A percentile compares a stretch with the other conserved stretches of the same genome.
Evolutionary conservation across 495 filamentous ascomycete species (phyloP).

Genomic region (Aspergillus olivimuriae): DNA sequence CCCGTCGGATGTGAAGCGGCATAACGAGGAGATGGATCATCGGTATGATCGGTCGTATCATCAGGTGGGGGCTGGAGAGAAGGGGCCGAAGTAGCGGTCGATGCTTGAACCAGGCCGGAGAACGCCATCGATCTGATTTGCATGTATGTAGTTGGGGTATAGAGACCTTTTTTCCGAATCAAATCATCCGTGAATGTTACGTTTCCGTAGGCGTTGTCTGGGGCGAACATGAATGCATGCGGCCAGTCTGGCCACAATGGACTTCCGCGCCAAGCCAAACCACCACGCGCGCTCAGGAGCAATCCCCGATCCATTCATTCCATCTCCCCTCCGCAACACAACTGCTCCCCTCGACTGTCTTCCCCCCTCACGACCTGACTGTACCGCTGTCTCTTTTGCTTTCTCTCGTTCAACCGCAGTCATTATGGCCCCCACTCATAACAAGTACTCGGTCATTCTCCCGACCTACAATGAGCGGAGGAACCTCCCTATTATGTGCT

Average conservation of each 20-base stretch:
- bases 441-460: constrained; percentile 95
- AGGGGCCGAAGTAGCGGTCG: constrained; percentile 22
- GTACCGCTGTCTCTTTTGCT: background rate
- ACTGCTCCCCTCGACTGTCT: too few relatives aligned
- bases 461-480: constrained; percentile 97
- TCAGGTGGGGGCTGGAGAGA: constrained; percentile 28
- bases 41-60: constrained; percentile 36
- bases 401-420: background rate
- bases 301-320: too few relatives aligned
- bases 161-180: too few relatives aligned
- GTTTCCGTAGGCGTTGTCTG: too few relatives aligned
- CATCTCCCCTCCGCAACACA: too few relatives aligned
- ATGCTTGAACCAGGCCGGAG: background rate
- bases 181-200: too few relatives aligned
- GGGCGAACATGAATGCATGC: too few relatives aligned
- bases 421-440: constrained; percentile 39
- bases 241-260: too few relatives aligned
- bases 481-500: constrained; percentile 93
- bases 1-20: constrained; percentile 33
- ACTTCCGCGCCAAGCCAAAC: too few relatives aligned
- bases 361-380: background rate
- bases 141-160: too few relatives aligned
- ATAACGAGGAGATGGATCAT: constrained; percentile 32
- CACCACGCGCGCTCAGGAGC: too few relatives aligned
- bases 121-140: too few relatives aligned